A percentile compares a stretch with the other conserved stretches of the same genome.
These are phyloP conservation scores for Mycena vulgaris DNA, from an alignment of 768 basidiomycete species.

Conservation along the genomic window DNA sequence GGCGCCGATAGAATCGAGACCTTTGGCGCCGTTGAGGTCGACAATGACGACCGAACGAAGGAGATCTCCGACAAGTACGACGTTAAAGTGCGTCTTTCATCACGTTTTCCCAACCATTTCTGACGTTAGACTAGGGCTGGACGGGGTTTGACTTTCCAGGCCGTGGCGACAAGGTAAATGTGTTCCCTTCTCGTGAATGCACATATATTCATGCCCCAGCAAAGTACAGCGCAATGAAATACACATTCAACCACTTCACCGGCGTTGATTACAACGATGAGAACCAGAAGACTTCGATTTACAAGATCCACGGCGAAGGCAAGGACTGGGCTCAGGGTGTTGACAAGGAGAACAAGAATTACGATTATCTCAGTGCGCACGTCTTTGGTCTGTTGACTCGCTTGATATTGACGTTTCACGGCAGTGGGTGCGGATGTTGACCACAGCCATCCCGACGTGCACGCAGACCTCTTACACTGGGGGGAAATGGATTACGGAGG, in stretches of 20 bases:
- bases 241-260: constrained; percentile 74
- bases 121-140: constrained; percentile 62
- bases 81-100: constrained; percentile 29
- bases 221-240: constrained; percentile 68
- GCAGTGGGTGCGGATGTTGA: constrained; percentile 61
- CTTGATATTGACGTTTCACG: background rate
- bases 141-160: constrained; percentile 76
- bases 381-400: background rate
- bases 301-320: constrained; percentile 67
- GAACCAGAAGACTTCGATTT: constrained; percentile 65
- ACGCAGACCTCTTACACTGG: constrained; percentile 70
- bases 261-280: constrained; percentile 78
- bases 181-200: background rate
- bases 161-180: constrained; percentile 65
- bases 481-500: constrained; percentile 68
- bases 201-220: background rate
- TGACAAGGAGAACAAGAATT: constrained; percentile 74
- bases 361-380: constrained; percentile 68
- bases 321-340: constrained; percentile 75
- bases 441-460: constrained; percentile 73
- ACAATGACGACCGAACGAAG: constrained; percentile 55
- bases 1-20: constrained; percentile 76
- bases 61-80: constrained; percentile 45
- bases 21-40: constrained; percentile 70
- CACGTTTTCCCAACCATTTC: background rate